phyloP scores from a whole-genome alignment of 345 rosid species.

The thale cress (Arabidopsis thaliana) region TAIR10.1 NC_003074.8:22369001-22369500 shows the following conservation, averaged over 20 bases:
- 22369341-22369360: background rate
- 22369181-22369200: background rate
- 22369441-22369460: background rate
- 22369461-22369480: background rate
- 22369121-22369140: background rate
- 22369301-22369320: background rate
- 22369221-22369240: background rate
- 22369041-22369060: background rate
- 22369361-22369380: background rate
- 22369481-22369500: constrained; percentile 41
- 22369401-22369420: background rate
- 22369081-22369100: background rate
- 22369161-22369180: background rate
- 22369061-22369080: background rate
- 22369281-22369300: background rate
- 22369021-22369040: background rate
- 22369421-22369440: no score
- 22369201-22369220: background rate
- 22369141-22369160: background rate
- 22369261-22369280: background rate
- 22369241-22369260: background rate
- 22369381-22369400: constrained; percentile 16
- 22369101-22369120: background rate
- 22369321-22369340: background rate
- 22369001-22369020: background rate